phyloP scores from a whole-genome alignment of 202 grass and related monocot species.

The Hordeum pubiflorum region DNA sequence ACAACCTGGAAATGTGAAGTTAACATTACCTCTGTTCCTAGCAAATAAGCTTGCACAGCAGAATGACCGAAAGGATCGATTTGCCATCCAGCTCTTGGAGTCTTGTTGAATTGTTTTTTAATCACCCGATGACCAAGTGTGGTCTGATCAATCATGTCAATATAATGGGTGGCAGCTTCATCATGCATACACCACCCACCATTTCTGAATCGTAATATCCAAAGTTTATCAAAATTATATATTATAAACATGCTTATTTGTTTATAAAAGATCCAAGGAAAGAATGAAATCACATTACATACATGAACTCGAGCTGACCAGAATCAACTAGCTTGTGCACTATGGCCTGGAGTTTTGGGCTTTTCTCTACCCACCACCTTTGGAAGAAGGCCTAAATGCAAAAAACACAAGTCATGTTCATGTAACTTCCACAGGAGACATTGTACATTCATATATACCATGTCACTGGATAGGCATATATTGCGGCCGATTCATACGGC shows the following conservation, averaged over 20 bases:
- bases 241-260: not conserved
- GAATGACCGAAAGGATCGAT: conserved; percentile 98
- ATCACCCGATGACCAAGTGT: conserved; percentile 81
- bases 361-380: conserved; percentile 96
- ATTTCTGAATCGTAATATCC: conserved; percentile 50
- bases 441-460: not conserved
- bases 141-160: conserved; percentile 98
- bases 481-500: not conserved
- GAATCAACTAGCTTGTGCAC: conserved; percentile 61
- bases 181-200: conserved; percentile 98
- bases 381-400: conserved; percentile 84
- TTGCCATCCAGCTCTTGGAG: conserved; percentile 86
- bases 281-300: conserved; percentile 28
- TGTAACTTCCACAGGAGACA: not conserved
- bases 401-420: not conserved
- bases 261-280: not conserved
- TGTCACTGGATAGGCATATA: not conserved
- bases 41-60: conserved; percentile 78
- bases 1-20: conserved; percentile 20
- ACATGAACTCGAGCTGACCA: conserved; percentile 93
- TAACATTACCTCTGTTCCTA: conserved; percentile 70
- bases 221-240: conserved; percentile 5
- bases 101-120: conserved; percentile 78
- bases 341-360: conserved; percentile 47
- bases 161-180: conserved; percentile 85